Evolutionary conservation across 345 rosid genomes (phyloP), one percentile per base, ranked within the genome.

Genomic region (Corymbia maculata): DNA sequence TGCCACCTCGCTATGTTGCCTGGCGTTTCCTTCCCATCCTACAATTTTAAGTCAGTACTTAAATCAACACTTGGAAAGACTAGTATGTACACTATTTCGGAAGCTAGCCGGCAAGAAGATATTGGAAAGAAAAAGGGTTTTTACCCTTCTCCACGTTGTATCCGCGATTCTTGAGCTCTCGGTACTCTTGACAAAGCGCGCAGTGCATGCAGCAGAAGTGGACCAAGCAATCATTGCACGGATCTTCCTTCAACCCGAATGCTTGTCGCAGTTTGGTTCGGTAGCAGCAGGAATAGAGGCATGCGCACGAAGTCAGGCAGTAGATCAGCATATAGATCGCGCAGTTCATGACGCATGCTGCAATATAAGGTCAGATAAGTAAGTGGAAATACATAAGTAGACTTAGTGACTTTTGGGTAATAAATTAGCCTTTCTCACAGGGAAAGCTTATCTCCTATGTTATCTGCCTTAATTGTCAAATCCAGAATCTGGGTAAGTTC

Each of bases 311-410:
- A 19, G 59, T 53, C 59, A 53, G 59, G 4, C 89, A 85, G 3
- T 82, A 19, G 12, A 92, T 66, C 11, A 93, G 26, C 0, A 88
- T 52, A 88, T 89, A 93, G 6, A 91, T 86, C 49, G 91, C 91
- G 61, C 92, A 92, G 51, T 87, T 89, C 28, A 89, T 90, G 13
- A 88, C 91, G 55, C 92, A 93, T n/a, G 93, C 93, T 91, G 92
- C 91, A 88, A 85, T 19, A 2, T 4, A 44, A 85, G 49, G 9
- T 15, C 44, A 19, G 49, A 28, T 47, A 79, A 32, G 44, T 11
- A 36, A 17, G 45, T 1, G 7, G 7, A 75, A 5, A 75, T 70
- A 13, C 4, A 5, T 75, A 42, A 30, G 30, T n/a, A 13, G 82
- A 17, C 82, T 21, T 53, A 11, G 52, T 51, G 5, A 14, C 8